Percentiles rank a stretch among this genome's conserved stretches.
Evolutionary conservation across 768 basidiomycete species (phyloP).

Genomic region (Amanita jacksonii): DNA sequence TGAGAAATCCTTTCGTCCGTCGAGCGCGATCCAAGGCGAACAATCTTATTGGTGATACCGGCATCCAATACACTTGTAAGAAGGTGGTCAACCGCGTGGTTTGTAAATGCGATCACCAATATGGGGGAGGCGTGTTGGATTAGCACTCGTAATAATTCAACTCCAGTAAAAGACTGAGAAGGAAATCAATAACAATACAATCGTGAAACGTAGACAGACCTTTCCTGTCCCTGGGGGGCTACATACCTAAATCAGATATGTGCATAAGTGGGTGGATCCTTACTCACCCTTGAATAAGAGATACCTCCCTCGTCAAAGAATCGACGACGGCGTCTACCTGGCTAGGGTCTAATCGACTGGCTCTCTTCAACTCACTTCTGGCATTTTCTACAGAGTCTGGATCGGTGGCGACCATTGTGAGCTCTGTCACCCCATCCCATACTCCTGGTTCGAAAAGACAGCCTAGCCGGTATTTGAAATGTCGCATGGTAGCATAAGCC

Average conservation of each 20-base stretch:
- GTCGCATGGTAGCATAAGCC: slow-evolving; percentile 40
- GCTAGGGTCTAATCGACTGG: slow-evolving; percentile 55
- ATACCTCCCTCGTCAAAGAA: slow-evolving; percentile 46
- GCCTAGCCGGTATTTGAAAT: slow-evolving; percentile 46
- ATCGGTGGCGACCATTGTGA: slow-evolving; percentile 37
- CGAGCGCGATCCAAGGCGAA: slow-evolving; percentile 62
- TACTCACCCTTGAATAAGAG: slow-evolving; percentile 62
- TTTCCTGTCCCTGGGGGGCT: slow-evolving; percentile 79
- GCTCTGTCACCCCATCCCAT: slow-evolving; percentile 28
- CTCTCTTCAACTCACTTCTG: slow-evolving; percentile 2
- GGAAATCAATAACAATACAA: slow-evolving; percentile 5
- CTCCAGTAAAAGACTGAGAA: slow-evolving; percentile 51
- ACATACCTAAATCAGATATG: slow-evolving; percentile 2
- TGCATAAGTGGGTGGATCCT: background rate
- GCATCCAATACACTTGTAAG: slow-evolving; percentile 56
- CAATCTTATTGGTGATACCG: slow-evolving; percentile 49
- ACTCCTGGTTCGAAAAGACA: slow-evolving; percentile 38
- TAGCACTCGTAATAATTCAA: slow-evolving; percentile 62
- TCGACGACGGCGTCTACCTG: slow-evolving; percentile 65
- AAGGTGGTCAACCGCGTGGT: slow-evolving; percentile 74
- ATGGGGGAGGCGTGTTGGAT: slow-evolving; percentile 43
- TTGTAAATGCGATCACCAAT: slow-evolving; percentile 54
- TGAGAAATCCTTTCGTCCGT: slow-evolving; percentile 49
- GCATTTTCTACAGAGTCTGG: slow-evolving; percentile 31
- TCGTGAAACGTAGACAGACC: slow-evolving; percentile 22